Base-by-base conservation (phyloP, 176 grass and related monocot species). In the Oryza meyeriana region DNA sequence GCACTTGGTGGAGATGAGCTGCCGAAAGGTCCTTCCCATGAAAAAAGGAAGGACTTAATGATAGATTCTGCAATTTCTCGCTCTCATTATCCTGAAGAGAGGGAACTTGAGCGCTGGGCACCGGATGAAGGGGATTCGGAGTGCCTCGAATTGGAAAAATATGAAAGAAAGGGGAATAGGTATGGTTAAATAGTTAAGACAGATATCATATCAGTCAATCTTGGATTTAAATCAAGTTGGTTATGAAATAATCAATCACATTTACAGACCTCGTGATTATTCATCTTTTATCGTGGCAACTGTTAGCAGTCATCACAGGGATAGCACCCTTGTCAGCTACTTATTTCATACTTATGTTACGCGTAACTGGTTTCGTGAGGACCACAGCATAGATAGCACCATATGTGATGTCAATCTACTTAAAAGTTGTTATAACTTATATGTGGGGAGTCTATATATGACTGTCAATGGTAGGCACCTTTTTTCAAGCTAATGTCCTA, bases 61-160 rank as follows among this genome's bases (percentile, higher is more conserved):
- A 92, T 99, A 85, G 97, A 99, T 82, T 96, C 97, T 65, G 93
- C 90, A 61, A 99, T 99, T 77, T 94, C 97, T 45, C 87, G 87
- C 31, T 89, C 87, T 71, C 93, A 93, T 86, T 87, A 81, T 74
- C 74, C 79, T 67, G 93, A 96, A 78, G 93, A 99, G 74, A 93
- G 97, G 76, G 93, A 99, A 80, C 89, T 99, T 75, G 91, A 90
- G 71, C 91, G 63, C 33, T 99, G 97, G 97, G 89, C 91, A 76
- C 93, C 97, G 39, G 97, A 99, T 87, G 93, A 82, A 82, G 93
- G 90, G 78, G 85, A 92, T 77, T 84, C 80, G 71, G 89, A 95
- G n/a, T 96, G 97, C 85, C 69, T 94, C 0, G 97, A 99, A 87
- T 76, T 99, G 74, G 97, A 99, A 72, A 95, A 93, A 63, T 79